Evolutionary conservation across 345 rosid species (phyloP).

Genomic region (Raphanus sativus): DNA sequence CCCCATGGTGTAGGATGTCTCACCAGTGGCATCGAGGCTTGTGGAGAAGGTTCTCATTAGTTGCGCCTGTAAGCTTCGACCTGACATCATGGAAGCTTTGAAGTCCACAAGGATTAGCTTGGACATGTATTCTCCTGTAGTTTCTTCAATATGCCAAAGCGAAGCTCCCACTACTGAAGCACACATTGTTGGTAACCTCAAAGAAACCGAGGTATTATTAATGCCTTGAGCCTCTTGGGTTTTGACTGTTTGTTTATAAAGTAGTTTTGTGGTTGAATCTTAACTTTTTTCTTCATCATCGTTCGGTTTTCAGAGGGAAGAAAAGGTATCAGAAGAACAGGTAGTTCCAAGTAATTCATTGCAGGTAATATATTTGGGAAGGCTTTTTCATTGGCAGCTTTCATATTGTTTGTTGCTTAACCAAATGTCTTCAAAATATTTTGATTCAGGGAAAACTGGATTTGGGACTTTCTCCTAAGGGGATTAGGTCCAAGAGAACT

Average conservation of each 20-base stretch:
- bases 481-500: conserved; percentile 26
- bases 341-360: conserved; percentile 10
- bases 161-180: conserved; percentile 23
- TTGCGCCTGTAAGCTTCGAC: conserved; percentile 61
- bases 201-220: conserved; percentile 49
- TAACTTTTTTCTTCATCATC: background rate
- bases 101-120: conserved; percentile 44
- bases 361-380: conserved; percentile 25
- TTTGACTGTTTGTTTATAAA: background rate
- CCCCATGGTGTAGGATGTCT: conserved; percentile 44
- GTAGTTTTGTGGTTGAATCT: conserved; percentile 22
- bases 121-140: conserved; percentile 59
- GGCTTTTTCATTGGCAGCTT: background rate
- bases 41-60: conserved; percentile 58
- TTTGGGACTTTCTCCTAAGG: conserved; percentile 13
- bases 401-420: conserved; percentile 1
- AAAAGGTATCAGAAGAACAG: conserved; percentile 8
- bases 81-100: conserved; percentile 54
- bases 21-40: conserved; percentile 48
- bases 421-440: conserved; percentile 25
- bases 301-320: conserved; percentile 29
- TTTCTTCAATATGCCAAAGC: conserved; percentile 50
- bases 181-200: conserved; percentile 30
- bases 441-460: conserved; percentile 25
- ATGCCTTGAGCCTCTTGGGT: conserved; percentile 4